These are phyloP conservation scores for Auxenochlorella pyrenoidosa DNA, from an alignment of 139 green algal species.

Conservation along the genomic window DNA sequence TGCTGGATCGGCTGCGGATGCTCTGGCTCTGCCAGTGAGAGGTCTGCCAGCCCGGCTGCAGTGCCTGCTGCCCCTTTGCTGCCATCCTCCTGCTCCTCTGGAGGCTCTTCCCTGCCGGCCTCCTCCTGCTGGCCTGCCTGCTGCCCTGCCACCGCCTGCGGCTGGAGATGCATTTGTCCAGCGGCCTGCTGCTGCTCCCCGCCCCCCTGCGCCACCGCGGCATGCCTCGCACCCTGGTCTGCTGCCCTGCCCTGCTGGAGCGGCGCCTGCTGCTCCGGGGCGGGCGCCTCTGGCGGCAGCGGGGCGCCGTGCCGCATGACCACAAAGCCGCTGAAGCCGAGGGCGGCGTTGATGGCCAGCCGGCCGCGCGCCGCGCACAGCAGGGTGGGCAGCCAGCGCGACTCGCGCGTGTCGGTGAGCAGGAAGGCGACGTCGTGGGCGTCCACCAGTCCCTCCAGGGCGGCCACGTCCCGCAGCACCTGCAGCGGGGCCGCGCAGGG, in stretches of 20 bases:
- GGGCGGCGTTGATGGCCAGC: constrained; percentile 90
- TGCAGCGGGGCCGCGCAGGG: not conserved
- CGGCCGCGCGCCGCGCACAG: constrained; percentile 73
- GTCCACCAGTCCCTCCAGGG: constrained; percentile 72
- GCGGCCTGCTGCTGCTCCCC: not conserved
- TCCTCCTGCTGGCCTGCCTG: no score
- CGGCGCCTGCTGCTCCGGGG: not conserved
- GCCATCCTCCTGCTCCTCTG: no score
- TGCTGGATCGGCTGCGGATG: not conserved
- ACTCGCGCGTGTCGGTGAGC: constrained; percentile 96
- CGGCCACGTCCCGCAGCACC: constrained; percentile 20
- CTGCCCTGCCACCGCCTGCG: no score
- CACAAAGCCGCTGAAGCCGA: constrained; percentile 94
- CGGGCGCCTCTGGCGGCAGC: not conserved
- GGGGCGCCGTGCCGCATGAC: constrained; percentile 79
- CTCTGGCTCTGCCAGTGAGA: no score
- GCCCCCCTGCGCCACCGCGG: not conserved
- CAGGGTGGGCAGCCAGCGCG: constrained; percentile 92
- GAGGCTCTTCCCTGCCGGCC: not conserved
- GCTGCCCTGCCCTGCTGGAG: not conserved
- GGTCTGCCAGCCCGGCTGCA: no score
- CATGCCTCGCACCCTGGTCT: not conserved
- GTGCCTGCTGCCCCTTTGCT: no score
- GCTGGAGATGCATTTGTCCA: no score
- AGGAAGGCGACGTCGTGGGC: constrained; percentile 92